Conservation (phyloP, 345 rosid species). For the Eucalyptus sp. region DNA sequence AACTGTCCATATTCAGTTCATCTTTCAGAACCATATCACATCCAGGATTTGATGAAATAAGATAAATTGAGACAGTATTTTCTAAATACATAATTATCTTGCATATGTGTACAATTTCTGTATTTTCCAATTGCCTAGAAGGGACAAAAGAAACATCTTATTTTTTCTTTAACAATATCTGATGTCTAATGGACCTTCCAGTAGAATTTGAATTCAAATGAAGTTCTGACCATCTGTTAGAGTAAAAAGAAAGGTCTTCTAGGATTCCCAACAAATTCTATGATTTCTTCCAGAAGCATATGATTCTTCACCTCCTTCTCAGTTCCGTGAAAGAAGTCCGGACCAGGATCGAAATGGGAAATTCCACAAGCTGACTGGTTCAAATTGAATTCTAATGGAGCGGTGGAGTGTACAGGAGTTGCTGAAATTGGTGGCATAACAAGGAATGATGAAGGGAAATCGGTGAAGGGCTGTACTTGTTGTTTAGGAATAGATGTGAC, state of each 20-base stretch:
- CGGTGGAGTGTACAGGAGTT: background rate
- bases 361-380: background rate
- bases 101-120: too few relatives aligned
- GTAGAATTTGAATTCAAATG: background rate
- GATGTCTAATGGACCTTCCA: fast-evolving
- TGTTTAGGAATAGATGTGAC: background rate
- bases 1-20: background rate
- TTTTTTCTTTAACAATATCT: background rate
- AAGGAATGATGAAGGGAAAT: background rate
- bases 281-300: too few relatives aligned
- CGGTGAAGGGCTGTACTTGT: background rate
- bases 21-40: too few relatives aligned
- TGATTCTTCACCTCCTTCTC: too few relatives aligned
- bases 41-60: background rate
- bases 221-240: background rate
- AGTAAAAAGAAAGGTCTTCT: background rate
- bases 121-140: background rate
- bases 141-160: background rate
- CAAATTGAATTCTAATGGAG: background rate
- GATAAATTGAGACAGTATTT: background rate
- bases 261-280: background rate
- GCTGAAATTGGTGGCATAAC: background rate
- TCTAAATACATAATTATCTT: background rate
- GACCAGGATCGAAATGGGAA: background rate
- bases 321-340: background rate